Conservation (phyloP, 257 asterid species). For the Nicotiana attenuata region DNA sequence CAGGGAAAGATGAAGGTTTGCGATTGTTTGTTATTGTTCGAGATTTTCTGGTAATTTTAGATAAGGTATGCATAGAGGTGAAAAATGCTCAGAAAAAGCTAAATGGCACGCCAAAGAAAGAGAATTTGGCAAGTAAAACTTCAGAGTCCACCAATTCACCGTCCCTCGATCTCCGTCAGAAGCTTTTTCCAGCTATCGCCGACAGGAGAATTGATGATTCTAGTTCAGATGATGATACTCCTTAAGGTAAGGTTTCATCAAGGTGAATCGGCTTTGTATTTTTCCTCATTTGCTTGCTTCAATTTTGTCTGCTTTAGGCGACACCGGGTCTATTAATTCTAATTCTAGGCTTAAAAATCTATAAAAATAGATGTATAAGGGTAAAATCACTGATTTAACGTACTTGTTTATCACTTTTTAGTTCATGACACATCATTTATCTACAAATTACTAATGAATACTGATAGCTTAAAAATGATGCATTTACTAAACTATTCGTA, state of each 20-base stretch:
- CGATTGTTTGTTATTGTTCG: slow-evolving; percentile 66
- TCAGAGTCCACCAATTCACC: slow-evolving; percentile 23
- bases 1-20: slow-evolving; percentile 86
- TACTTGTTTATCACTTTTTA: too few species aligned
- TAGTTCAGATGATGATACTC: slow-evolving; percentile 57
- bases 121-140: slow-evolving; percentile 20
- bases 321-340: too few species aligned
- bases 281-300: not conserved
- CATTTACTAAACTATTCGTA: not conserved
- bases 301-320: not conserved
- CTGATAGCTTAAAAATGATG: not conserved
- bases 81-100: slow-evolving; percentile 34
- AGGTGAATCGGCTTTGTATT: not conserved
- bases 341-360: too few species aligned
- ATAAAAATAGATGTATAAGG: too few species aligned
- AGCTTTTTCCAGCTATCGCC: slow-evolving; percentile 51
- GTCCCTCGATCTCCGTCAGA: slow-evolving; percentile 33
- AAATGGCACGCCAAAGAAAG: slow-evolving; percentile 22
- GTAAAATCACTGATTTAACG: not conserved
- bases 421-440: not conserved
- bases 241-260: not conserved
- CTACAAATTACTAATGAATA: not conserved
- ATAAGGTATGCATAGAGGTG: slow-evolving; percentile 73
- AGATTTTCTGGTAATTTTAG: slow-evolving; percentile 64
- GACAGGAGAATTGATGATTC: slow-evolving; percentile 62